phyloP scores from a whole-genome alignment of 2,329 filamentous ascomycete species.

The Cryphonectria naterciae region DNA sequence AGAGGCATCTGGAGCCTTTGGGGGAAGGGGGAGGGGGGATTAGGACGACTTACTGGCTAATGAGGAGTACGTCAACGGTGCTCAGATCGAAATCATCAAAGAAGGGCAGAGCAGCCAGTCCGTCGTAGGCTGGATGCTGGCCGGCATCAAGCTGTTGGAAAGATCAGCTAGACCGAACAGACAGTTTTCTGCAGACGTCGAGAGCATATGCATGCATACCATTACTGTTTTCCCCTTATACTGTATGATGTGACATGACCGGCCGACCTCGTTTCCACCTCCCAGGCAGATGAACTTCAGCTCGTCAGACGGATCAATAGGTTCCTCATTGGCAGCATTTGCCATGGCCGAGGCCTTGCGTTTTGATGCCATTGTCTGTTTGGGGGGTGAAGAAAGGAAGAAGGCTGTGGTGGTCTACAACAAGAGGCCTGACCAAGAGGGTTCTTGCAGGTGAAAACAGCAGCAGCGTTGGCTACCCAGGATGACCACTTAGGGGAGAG shows the following conservation, averaged over 20 bases:
- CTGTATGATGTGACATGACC: conserved; percentile 96
- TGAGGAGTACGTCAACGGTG: conserved; percentile 93
- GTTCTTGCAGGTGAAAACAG: neutral
- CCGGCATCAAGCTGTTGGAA: conserved; percentile 82
- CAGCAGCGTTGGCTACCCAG: neutral
- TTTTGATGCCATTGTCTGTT: conserved; percentile 78
- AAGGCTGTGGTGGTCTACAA: neutral
- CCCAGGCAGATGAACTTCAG: conserved; percentile 92
- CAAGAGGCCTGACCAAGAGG: neutral
- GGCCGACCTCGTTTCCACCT: conserved; percentile 94
- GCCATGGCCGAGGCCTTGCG: conserved; percentile 82
- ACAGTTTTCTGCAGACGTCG: conserved; percentile 3
- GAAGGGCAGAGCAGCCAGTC: conserved; percentile 89
- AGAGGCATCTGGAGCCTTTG: conserved; percentile 16
- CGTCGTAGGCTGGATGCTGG: conserved; percentile 95
- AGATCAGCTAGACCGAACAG: conserved; percentile 12
- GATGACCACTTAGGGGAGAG: neutral
- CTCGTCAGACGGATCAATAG: conserved; percentile 90
- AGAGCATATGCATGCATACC: conserved; percentile 58
- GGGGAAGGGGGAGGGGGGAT: conserved; percentile 15
- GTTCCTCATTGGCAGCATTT: conserved; percentile 71
- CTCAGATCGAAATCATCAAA: conserved; percentile 99
- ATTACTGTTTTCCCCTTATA: conserved; percentile 99
- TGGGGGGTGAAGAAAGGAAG: neutral
- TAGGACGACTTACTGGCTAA: conserved; percentile 89